Evolutionary conservation across 768 basidiomycete genomes (phyloP).

Genomic region (Tulasnella sp.): DNA sequence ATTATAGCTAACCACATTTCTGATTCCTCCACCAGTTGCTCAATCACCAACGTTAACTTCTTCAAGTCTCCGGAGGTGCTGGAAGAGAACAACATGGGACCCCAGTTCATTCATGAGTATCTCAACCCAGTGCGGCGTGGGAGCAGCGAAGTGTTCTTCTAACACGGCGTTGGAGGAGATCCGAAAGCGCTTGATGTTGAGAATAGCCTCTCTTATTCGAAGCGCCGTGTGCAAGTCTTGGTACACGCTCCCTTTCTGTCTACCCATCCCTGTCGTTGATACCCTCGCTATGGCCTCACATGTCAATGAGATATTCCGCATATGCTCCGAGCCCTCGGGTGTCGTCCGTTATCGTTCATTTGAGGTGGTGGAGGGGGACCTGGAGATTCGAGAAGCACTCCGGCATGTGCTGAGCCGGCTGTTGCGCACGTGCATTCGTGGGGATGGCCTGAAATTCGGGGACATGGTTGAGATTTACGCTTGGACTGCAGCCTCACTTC

Average conservation of each 20-base stretch:
- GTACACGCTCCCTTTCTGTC: background rate
- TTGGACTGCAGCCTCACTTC: background rate
- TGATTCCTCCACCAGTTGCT: background rate
- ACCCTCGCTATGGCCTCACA: background rate
- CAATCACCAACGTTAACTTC: background rate
- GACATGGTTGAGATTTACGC: conserved; percentile 12
- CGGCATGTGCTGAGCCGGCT: background rate
- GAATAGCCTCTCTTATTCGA: background rate
- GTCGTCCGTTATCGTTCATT: background rate
- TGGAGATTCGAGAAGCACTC: conserved; percentile 3
- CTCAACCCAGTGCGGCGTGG: background rate
- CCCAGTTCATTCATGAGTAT: background rate
- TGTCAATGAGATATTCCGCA: background rate
- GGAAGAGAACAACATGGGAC: background rate
- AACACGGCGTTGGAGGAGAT: background rate
- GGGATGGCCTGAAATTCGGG: conserved; percentile 13
- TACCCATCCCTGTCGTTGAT: background rate
- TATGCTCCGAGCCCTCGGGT: conserved; percentile 7
- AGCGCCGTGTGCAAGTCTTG: background rate
- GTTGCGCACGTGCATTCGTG: conserved; percentile 19
- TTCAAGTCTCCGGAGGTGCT: background rate
- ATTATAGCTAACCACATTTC: background rate
- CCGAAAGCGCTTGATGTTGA: background rate
- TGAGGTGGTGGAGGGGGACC: background rate
- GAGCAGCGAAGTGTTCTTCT: background rate